Evolutionary conservation across 2,329 filamentous ascomycete species (phyloP), one percentile per base, ranked within the genome.

Genomic region (Aspergillus carbonarius): DNA sequence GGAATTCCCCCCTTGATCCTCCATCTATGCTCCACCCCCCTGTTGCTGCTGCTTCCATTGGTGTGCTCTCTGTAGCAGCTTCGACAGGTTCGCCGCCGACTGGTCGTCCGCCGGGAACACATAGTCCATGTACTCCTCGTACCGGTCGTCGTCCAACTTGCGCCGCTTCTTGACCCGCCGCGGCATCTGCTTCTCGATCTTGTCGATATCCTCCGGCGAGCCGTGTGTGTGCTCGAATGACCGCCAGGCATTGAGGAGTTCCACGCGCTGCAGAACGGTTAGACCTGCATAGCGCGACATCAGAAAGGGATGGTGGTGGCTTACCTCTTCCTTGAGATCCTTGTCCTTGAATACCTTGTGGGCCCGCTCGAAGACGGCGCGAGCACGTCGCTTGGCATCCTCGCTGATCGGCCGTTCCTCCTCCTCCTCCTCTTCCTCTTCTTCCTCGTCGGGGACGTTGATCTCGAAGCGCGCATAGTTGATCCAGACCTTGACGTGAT

Each of bases 401-500:
- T 95, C 91, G 76, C 89, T 92, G 70, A 96, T 84, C 2, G 82
- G 79, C 42, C 76, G 76, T 58, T 83, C 83, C 77, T 83, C 83
- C 77, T 84, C 80, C 3, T 81, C 82, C 9, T 83, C 83, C 20
- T 83, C 87, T 42, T 89, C 85, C 54, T 86, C 85, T 17, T 86
- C 85, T 18, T 85, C 81, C 12, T 81, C 84, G 58, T 96, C 92
- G 46, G 92, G 92, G 0, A 96, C 88, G 73, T 95, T 93, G 79
- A 98, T 91, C 77, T 99, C 95, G 71, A 99, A 98, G 74, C 96
- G 91, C n/a, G 95, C 95, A 78, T 93, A 99, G 74, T 91, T 93
- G 76, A 95, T 96, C 95, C 95, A 99, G 60, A 99, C 95, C 82
- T 98, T 99, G 81, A 97, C 92, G 72, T 99, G 95, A 70, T 95